phyloP scores from a whole-genome alignment of 805 yeast species.

The Metschnikowia shivogae region DNA sequence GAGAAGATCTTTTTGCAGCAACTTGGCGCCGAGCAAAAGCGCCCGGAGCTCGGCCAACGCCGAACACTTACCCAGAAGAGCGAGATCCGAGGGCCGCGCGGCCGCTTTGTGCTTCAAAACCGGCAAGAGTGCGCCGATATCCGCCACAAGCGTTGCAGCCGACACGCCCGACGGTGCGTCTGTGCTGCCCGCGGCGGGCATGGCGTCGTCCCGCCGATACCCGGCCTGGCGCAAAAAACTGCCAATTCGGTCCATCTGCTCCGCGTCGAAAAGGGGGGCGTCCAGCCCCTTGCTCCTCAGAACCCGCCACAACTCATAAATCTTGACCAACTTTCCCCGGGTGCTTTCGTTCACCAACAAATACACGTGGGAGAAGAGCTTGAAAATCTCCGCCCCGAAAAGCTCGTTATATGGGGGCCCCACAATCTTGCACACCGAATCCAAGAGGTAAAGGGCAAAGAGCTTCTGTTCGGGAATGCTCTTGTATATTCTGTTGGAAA shows the following conservation, averaged over 20 bases:
- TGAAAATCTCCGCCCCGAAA: conserved; percentile 66
- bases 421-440: conserved; percentile 85
- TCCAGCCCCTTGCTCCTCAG: conserved; percentile 58
- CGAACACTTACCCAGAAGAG: conserved; percentile 40
- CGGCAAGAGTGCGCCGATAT: conserved; percentile 37
- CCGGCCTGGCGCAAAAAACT: conserved; percentile 50
- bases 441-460: conserved; percentile 78
- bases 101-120: conserved; percentile 39
- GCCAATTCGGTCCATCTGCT: conserved; percentile 69
- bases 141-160: conserved; percentile 23
- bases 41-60: conserved; percentile 42
- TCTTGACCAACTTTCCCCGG: conserved; percentile 62
- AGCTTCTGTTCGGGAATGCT: conserved; percentile 82
- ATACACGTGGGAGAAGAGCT: conserved; percentile 70
- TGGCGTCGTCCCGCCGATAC: conserved; percentile 11
- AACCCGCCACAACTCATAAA: conserved; percentile 85
- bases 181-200: not conserved
- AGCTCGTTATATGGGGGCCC: conserved; percentile 86
- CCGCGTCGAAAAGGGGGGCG: conserved; percentile 66
- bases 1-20: conserved; percentile 32
- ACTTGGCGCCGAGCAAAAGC: conserved; percentile 35
- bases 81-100: conserved; percentile 31
- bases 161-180: conserved; percentile 2
- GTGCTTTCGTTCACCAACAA: conserved; percentile 73
- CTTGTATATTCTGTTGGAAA: conserved; percentile 68